These are phyloP conservation scores for Saccharomycopsis sp. DNA, from an alignment of 805 yeast species.

Conservation along the genomic window DNA sequence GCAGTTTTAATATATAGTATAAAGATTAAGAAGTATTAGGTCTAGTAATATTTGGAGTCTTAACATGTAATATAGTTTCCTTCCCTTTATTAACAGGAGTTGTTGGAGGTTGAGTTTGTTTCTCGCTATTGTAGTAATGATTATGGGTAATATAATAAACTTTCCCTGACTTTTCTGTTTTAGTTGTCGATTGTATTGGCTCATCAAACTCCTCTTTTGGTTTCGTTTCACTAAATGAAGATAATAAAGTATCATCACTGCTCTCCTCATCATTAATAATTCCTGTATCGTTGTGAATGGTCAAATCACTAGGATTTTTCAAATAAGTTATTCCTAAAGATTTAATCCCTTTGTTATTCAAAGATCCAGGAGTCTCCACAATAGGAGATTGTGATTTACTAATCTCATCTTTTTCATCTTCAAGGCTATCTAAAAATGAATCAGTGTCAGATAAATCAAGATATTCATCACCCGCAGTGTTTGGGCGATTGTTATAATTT, in stretches of 20 bases:
- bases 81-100: too few species aligned
- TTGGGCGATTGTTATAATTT: too few species aligned
- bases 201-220: too few species aligned
- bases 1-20: too few species aligned
- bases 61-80: too few species aligned
- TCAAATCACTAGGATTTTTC: background rate
- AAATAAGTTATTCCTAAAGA: background rate
- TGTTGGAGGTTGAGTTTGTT: too few species aligned
- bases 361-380: constrained; percentile 2
- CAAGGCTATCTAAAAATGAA: background rate
- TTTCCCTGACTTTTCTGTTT: too few species aligned
- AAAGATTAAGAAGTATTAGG: too few species aligned
- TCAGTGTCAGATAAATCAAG: background rate
- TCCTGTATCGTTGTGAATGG: background rate
- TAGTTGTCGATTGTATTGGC: too few species aligned
- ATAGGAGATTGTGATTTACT: constrained; percentile 1
- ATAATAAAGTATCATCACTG: constrained; percentile 3
- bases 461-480: background rate
- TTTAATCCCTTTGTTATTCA: background rate
- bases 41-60: too few species aligned
- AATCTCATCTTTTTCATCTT: background rate
- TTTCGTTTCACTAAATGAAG: constrained; percentile 4
- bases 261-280: constrained; percentile 1
- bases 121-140: too few species aligned
- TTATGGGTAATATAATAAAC: too few species aligned